Evolutionary conservation across 2,329 filamentous ascomycete species (phyloP).

Genomic region (Aspergillus glaucus): DNA sequence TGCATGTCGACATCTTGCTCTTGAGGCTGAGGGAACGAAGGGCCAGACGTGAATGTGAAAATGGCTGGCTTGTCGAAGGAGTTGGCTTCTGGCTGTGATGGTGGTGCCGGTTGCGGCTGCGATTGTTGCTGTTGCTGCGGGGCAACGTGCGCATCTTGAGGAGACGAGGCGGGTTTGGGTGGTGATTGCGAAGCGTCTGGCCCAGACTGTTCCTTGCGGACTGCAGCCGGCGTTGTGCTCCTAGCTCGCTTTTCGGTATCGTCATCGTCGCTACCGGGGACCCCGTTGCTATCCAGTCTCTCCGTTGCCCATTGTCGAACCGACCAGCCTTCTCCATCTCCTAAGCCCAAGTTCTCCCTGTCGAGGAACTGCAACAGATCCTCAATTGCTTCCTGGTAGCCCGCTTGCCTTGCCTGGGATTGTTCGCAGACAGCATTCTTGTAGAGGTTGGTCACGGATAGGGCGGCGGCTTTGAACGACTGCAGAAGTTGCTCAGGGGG

Average conservation of each 20-base stretch:
- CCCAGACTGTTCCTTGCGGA: slow-evolving; percentile 28
- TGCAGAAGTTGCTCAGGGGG: slow-evolving; percentile 61
- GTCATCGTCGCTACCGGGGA: slow-evolving; percentile 39
- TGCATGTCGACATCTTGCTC: slow-evolving; percentile 41
- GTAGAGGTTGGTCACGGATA: slow-evolving; percentile 94
- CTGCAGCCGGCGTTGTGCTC: slow-evolving; percentile 29
- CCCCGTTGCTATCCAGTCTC: slow-evolving; percentile 38
- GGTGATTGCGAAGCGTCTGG: slow-evolving; percentile 20
- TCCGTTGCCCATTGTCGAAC: slow-evolving; percentile 56
- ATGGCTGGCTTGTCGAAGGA: slow-evolving; percentile 25
- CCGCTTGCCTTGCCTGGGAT: slow-evolving; percentile 66
- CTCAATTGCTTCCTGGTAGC: slow-evolving; percentile 90
- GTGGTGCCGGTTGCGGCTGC: slow-evolving; percentile 9
- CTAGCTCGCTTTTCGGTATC: slow-evolving; percentile 33
- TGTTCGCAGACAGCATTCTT: slow-evolving; percentile 80
- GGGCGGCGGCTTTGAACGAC: slow-evolving; percentile 83
- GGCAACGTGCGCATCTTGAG: slow-evolving; percentile 19
- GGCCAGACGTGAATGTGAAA: slow-evolving; percentile 40
- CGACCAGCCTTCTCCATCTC: slow-evolving; percentile 69
- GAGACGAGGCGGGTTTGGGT: slow-evolving; percentile 24
- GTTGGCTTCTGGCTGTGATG: slow-evolving; percentile 13
- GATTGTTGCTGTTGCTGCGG: slow-evolving; percentile 17
- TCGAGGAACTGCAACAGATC: slow-evolving; percentile 83
- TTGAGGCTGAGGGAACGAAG: slow-evolving; percentile 30
- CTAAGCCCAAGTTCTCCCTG: slow-evolving; percentile 68